These are phyloP conservation scores for Scheffersomyces coipomensis DNA, from an alignment of 805 yeast species.

Conservation along the genomic window DNA sequence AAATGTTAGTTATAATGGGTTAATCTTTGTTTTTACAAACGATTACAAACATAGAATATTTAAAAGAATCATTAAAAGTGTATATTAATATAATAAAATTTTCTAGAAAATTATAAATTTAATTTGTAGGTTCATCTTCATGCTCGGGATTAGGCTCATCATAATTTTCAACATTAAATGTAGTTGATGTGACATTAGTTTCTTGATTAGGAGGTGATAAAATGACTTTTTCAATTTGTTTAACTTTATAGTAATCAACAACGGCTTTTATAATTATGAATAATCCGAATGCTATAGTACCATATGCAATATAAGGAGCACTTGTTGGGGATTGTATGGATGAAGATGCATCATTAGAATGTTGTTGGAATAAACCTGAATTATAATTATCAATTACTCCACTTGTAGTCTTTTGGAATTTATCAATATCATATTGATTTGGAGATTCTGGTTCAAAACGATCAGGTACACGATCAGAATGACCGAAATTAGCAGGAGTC, in stretches of 20 bases:
- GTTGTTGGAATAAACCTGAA: constrained; percentile 23
- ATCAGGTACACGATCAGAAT: constrained; percentile 30
- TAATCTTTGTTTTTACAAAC: constrained; percentile 13
- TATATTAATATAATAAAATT: background rate
- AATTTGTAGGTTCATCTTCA: background rate
- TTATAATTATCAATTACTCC: constrained; percentile 25
- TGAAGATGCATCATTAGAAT: constrained; percentile 4
- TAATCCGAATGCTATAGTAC: constrained; percentile 66
- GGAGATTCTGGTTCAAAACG: constrained; percentile 34
- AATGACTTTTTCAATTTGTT: constrained; percentile 68
- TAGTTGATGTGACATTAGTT: constrained; percentile 4
- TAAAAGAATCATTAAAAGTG: background rate
- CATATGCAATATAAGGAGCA: constrained; percentile 56
- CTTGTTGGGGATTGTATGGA: background rate
- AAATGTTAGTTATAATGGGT: constrained; percentile 64
- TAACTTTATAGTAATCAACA: constrained; percentile 73
- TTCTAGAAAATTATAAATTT: background rate
- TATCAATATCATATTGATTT: constrained; percentile 29
- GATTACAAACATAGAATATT: background rate
- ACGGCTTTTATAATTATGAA: constrained; percentile 65
- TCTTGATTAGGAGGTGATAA: constrained; percentile 41
- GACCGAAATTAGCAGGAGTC: constrained; percentile 40
- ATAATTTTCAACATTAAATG: constrained; percentile 2
- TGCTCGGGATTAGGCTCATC: background rate
- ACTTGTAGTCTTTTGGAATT: constrained; percentile 24